phyloP scores from a whole-genome alignment of 108 stramenopile species.

The Conticribra weissflogii region DNA sequence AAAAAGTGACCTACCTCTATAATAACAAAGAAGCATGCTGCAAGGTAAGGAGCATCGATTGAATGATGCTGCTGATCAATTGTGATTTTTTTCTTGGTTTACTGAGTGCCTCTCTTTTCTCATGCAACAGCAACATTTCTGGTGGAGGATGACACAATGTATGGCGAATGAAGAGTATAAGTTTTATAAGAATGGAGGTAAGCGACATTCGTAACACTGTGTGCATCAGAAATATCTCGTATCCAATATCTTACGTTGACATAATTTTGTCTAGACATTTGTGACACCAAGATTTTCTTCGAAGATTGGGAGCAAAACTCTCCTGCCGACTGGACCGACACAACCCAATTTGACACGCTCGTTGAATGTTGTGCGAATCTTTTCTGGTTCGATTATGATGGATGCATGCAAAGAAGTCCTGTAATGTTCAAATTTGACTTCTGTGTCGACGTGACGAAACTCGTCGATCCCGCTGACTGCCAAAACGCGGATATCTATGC shows the following conservation, averaged over 20 bases:
- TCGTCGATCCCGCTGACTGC: slow-evolving; percentile 41
- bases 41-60: slow-evolving; percentile 9
- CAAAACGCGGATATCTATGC: slow-evolving; percentile 45
- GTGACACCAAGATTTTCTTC: slow-evolving; percentile 45
- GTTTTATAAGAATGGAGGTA: slow-evolving; percentile 34
- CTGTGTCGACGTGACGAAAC: slow-evolving; percentile 39
- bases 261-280: slow-evolving; percentile 35
- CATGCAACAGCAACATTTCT: slow-evolving; percentile 37
- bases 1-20: slow-evolving; percentile 45
- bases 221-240: not conserved
- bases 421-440: slow-evolving; percentile 51
- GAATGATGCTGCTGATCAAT: no score
- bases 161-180: slow-evolving; percentile 55
- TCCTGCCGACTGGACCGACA: slow-evolving; percentile 45
- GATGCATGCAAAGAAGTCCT: slow-evolving; percentile 34
- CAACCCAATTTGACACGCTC: slow-evolving; percentile 40
- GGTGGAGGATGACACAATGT: slow-evolving; percentile 52
- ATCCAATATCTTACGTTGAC: not conserved
- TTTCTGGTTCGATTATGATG: slow-evolving; percentile 43
- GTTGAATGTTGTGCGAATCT: slow-evolving; percentile 42
- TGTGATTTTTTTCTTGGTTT: no score
- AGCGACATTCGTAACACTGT: not conserved
- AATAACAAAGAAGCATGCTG: slow-evolving; percentile 48
- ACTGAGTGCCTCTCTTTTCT: no score
- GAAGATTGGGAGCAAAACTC: slow-evolving; percentile 50